phyloP scores from a whole-genome alignment of 345 rosid species.

The Populus pruinosa region DNA sequence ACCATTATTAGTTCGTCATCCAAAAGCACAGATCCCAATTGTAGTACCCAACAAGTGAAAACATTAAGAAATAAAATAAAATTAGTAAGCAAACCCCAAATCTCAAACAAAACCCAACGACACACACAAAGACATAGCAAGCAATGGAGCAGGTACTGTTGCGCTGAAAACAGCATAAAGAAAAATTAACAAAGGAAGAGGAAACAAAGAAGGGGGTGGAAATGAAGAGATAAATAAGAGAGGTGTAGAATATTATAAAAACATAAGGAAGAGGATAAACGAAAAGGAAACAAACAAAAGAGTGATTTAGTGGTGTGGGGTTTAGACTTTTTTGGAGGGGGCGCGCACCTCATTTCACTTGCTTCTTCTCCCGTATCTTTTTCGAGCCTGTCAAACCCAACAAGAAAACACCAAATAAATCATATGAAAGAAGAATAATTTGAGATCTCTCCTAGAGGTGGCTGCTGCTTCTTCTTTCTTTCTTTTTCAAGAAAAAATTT shows the following conservation, averaged over 20 bases:
- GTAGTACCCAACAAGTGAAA: not conserved
- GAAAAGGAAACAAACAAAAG: slow-evolving; percentile 19
- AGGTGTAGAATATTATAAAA: not conserved
- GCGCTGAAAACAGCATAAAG: not conserved
- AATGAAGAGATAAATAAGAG: slow-evolving; percentile 4
- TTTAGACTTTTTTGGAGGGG: not conserved
- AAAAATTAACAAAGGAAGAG: not conserved
- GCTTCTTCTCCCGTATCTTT: not conserved
- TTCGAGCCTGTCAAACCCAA: slow-evolving; percentile 14
- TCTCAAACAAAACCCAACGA: slow-evolving; percentile 11
- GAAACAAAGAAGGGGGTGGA: not conserved
- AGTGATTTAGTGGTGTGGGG: slow-evolving; percentile 13
- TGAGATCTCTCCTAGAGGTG: no score
- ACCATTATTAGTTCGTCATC: not conserved
- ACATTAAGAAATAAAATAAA: not conserved
- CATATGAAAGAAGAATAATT: no score
- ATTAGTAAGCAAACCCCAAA: slow-evolving; percentile 15
- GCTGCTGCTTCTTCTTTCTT: no score
- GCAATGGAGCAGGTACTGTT: not conserved
- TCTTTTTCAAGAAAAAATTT: no score
- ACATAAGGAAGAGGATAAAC: not conserved
- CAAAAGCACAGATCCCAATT: slow-evolving; percentile 23
- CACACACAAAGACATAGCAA: slow-evolving; percentile 5
- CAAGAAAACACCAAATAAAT: not conserved
- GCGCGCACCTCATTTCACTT: slow-evolving; percentile 9